Evolutionary conservation across 2,329 filamentous ascomycete species (phyloP).

Genomic region (Cladorrhinum sp.): DNA sequence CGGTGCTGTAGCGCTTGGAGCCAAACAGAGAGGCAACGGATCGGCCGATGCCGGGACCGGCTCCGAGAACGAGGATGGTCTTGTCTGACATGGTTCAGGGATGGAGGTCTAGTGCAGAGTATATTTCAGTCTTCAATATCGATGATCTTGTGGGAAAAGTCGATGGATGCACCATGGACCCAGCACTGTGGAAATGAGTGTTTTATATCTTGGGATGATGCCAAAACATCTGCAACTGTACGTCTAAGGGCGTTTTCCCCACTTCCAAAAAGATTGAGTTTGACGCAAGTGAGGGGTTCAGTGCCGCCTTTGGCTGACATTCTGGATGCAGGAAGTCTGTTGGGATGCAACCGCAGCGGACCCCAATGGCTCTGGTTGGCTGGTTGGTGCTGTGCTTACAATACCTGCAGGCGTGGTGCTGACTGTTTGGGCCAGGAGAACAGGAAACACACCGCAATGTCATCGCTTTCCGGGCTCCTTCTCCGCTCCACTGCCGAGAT

Average conservation of each 20-base stretch:
- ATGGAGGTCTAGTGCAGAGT: not conserved
- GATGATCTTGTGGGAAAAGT: not conserved
- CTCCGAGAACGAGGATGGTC: conserved; percentile 41
- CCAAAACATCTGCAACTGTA: not conserved
- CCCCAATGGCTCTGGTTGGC: not conserved
- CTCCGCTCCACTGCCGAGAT: not conserved
- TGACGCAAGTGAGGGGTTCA: not conserved
- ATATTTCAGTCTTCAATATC: too few relatives aligned
- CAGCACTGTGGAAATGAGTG: not conserved
- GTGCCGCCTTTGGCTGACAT: not conserved
- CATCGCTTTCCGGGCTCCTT: not conserved
- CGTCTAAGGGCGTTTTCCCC: not conserved
- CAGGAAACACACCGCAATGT: not conserved
- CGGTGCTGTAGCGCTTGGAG: conserved; percentile 42
- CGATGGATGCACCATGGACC: too few relatives aligned
- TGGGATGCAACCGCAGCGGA: not conserved
- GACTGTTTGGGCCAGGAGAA: not conserved
- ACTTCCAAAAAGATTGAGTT: not conserved
- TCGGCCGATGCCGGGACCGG: conserved; percentile 48
- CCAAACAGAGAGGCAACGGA: conserved; percentile 41
- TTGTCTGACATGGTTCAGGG: conserved; percentile 14
- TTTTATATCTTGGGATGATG: not conserved
- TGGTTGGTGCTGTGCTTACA: not conserved
- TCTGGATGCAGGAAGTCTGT: not conserved
- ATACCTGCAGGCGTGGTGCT: not conserved